These are phyloP conservation scores for Ceratocystis lukuohia DNA, from an alignment of 2,329 filamentous ascomycete species.

Conservation along the genomic window DNA sequence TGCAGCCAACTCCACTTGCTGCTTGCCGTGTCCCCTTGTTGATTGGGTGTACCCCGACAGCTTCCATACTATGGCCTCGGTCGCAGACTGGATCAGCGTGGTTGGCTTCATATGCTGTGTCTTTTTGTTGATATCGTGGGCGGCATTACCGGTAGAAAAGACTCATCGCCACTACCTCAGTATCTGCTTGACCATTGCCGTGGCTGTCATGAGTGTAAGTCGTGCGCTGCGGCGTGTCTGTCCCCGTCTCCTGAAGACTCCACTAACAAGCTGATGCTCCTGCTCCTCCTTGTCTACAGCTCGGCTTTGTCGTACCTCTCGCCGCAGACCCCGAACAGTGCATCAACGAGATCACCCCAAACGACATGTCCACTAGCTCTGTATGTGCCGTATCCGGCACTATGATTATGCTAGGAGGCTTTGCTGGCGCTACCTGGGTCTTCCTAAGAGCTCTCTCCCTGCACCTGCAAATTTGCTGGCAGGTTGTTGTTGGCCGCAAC, in stretches of 20 bases:
- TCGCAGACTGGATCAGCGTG: slow-evolving; percentile 74
- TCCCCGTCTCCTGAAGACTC: slow-evolving; percentile 12
- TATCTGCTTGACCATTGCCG: slow-evolving; percentile 65
- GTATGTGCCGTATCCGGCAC: slow-evolving; percentile 82
- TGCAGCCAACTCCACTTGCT: slow-evolving; percentile 47
- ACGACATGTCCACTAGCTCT: slow-evolving; percentile 72
- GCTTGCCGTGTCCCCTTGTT: slow-evolving; percentile 77
- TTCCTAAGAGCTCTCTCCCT: slow-evolving; percentile 82
- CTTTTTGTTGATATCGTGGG: slow-evolving; percentile 70
- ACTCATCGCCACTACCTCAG: slow-evolving; percentile 89
- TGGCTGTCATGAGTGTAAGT: slow-evolving; percentile 68
- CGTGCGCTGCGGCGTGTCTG: neutral
- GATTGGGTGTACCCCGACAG: slow-evolving; percentile 57
- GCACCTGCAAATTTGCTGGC: slow-evolving; percentile 97
- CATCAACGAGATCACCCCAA: slow-evolving; percentile 77
- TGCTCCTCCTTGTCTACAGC: slow-evolving; percentile 31
- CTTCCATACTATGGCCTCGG: slow-evolving; percentile 45
- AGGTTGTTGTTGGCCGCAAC: slow-evolving; percentile 69
- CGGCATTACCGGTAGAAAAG: slow-evolving; percentile 69
- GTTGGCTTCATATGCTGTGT: slow-evolving; percentile 55
- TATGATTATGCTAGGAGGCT: slow-evolving; percentile 74
- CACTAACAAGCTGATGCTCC: neutral
- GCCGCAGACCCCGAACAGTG: slow-evolving; percentile 69
- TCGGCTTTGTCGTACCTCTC: slow-evolving; percentile 83
- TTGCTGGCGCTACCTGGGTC: slow-evolving; percentile 75